Base-by-base conservation (phyloP, 1,139 yeast genomes). In the Hyphopichia wangnamkhiaoensis region DNA sequence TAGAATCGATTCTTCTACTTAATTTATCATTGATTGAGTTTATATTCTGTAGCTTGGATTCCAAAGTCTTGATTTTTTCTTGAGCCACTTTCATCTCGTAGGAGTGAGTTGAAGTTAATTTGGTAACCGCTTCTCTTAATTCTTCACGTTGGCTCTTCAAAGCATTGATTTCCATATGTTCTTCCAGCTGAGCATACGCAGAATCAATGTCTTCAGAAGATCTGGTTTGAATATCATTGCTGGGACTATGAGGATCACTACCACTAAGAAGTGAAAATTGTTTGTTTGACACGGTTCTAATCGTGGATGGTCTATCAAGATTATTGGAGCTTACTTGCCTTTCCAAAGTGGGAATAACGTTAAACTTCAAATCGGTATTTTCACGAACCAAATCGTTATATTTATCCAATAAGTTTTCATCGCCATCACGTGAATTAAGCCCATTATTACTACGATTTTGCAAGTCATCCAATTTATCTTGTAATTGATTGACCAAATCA, bases 111-210 rank as follows among this genome's bases (percentile, higher is more conserved):
- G 61, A 45, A 12, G 70, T 65, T 40, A 73, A 53, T 44, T 66
- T 63, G 31, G 65, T 57, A 21, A 72, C 63, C 23, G 79, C 82
- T 37, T 79, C 84, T 21, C 86, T 64, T 36, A 82, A 65, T 38
- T 78, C 84, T 42, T 80, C 83, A 33, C 84, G 58, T 56, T 82
- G 88, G 15, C 59, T 58, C 44, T 71, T 76, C 43, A 79, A 59
- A 23, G 66, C 57, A 23, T 51, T 44, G 16, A 72, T 59, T 39
- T 68, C 72, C n/a, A 63, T 46, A 34, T 53, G 53, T 28, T 59
- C 62, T 31, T 57, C 59, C 6, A 59, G 50, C 33, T 49, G 53
- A 31, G 54, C 61, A 33, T 50, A 52, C 15, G 39, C 46, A 34
- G 45, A 50, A 21, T 39, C 37, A 33, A 35, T 34, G 8, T 37